Evolutionary conservation across 345 rosid genomes (phyloP).

Genomic region (Eucalyptus victrix): DNA sequence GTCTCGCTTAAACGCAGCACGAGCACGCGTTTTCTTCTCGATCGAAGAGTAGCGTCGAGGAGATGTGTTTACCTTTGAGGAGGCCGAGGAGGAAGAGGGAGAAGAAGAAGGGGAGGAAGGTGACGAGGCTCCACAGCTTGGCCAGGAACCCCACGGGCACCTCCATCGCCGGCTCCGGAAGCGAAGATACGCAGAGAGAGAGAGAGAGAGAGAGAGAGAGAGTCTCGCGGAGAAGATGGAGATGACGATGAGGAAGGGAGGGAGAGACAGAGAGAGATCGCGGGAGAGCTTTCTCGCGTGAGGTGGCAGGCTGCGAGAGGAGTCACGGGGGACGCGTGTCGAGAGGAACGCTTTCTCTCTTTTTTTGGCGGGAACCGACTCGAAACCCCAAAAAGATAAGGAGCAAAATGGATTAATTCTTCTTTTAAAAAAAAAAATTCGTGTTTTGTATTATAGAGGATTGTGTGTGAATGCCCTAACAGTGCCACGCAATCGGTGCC

Average conservation of each 20-base stretch:
- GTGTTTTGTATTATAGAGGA: background rate
- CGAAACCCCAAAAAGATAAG: background rate
- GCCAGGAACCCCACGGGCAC: constrained; percentile 52
- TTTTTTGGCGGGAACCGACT: background rate
- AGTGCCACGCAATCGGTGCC: too few relatives aligned
- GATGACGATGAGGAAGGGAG: background rate
- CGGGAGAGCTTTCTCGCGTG: background rate
- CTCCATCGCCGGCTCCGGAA: constrained; percentile 20
- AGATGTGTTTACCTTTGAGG: constrained; percentile 24
- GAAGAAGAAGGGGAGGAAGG: constrained; percentile 65
- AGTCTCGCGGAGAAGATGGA: background rate
- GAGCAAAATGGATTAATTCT: background rate
- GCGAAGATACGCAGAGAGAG: background rate
- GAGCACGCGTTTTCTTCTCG: too few relatives aligned
- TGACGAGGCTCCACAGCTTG: constrained; percentile 57
- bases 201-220: background rate
- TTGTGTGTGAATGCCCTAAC: background rate
- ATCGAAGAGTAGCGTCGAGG: background rate
- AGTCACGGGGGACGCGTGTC: background rate
- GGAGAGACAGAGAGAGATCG: background rate
- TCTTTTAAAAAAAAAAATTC: background rate
- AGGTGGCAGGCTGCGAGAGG: background rate
- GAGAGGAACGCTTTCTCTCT: background rate
- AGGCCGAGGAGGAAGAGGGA: constrained; percentile 50
- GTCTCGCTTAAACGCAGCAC: too few relatives aligned